Percentiles rank a stretch among this genome's conserved stretches.
phyloP scores from a whole-genome alignment of 1,284 basidiomycete species.

The Sanghuangporus sanghuang region DNA sequence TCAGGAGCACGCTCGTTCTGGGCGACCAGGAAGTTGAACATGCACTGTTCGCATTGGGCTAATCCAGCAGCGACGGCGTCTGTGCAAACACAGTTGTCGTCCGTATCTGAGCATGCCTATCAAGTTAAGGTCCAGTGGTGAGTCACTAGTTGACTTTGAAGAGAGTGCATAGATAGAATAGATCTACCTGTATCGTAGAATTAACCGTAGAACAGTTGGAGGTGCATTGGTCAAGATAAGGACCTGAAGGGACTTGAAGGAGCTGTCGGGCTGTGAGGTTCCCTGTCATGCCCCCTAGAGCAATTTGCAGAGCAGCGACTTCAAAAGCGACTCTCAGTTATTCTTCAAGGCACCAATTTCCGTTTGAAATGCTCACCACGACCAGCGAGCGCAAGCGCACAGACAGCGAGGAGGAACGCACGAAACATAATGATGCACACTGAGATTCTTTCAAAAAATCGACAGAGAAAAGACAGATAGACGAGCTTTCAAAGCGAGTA shows the following conservation, averaged over 20 bases:
- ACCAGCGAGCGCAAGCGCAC: conserved; percentile 38
- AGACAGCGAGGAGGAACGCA: conserved; percentile 26
- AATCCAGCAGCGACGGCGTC: conserved; percentile 35
- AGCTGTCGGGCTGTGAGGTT: conserved; percentile 41
- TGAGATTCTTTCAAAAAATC: not conserved
- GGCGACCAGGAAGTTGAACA: conserved; percentile 48
- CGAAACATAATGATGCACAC: conserved; percentile 10
- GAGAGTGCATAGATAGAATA: not conserved
- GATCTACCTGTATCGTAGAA: conserved; percentile 35
- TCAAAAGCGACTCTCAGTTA: not conserved
- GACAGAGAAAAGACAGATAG: not conserved
- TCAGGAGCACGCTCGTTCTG: conserved; percentile 44
- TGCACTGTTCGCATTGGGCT: conserved; percentile 55
- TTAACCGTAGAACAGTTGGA: conserved; percentile 34
- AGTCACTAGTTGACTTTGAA: not conserved
- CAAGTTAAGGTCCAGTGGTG: not conserved
- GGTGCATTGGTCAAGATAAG: conserved; percentile 35
- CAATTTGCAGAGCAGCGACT: not conserved
- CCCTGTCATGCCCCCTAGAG: conserved; percentile 37
- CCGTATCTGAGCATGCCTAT: conserved; percentile 24
- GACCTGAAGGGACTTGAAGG: conserved; percentile 37
- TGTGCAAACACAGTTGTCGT: conserved; percentile 48
- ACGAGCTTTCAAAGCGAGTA: not conserved
- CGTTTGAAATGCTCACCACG: conserved; percentile 37
- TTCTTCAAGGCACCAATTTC: not conserved